Conservation (phyloP, 1,139 yeast species). For the Candida tetrigidarum region DNA sequence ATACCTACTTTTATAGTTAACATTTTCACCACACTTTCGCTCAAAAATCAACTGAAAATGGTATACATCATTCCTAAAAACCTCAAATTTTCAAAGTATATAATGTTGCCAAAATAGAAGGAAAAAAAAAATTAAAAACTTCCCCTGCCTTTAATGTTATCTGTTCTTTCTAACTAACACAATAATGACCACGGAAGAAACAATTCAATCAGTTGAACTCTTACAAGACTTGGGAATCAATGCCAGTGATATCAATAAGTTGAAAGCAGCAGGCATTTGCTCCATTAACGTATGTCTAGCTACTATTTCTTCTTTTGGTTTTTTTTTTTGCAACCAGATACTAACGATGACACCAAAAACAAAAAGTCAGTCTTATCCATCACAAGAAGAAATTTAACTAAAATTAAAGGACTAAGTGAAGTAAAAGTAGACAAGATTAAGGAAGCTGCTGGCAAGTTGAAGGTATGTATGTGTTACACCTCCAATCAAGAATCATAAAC, state of each 20-base stretch:
- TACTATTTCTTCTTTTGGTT: neutral
- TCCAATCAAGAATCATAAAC: neutral
- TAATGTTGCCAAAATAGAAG: neutral
- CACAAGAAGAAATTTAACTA: conserved; percentile 54
- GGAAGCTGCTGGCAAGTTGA: conserved; percentile 59
- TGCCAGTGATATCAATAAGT: conserved; percentile 59
- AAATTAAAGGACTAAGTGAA: conserved; percentile 60
- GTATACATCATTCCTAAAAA: no score
- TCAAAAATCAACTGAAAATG: neutral
- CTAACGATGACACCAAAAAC: conserved; percentile 14
- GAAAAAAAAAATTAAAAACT: conserved; percentile 7
- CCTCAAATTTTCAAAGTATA: no score
- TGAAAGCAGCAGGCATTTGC: conserved; percentile 56
- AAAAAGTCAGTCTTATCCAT: conserved; percentile 53
- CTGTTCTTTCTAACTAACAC: neutral
- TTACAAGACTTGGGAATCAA: conserved; percentile 61
- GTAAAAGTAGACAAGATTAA: conserved; percentile 64
- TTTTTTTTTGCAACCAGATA: conserved; percentile 1
- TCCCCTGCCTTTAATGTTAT: no score
- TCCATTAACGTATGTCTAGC: conserved; percentile 56
- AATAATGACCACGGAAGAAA: conserved; percentile 11
- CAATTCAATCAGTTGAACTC: conserved; percentile 44
- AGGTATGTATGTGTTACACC: conserved; percentile 21
- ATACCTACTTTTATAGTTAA: no score
- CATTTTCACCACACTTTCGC: neutral